Evolutionary conservation across 1,284 basidiomycete genomes (phyloP).

Genomic region (Tilletia caries): DNA sequence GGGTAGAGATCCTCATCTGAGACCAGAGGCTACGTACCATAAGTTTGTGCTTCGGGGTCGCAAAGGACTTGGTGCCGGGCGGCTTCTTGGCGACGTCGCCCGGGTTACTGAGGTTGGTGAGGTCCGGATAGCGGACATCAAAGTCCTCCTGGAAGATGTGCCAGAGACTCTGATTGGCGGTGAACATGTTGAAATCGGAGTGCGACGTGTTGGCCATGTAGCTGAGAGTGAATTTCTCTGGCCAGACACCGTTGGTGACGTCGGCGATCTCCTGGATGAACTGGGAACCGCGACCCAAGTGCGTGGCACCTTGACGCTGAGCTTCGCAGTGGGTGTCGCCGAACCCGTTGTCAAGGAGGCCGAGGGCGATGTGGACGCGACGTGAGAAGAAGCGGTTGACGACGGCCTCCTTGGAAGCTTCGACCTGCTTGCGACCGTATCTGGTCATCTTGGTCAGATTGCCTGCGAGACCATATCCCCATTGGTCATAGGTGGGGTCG

Average conservation of each 20-base stretch:
- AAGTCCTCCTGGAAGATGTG: constrained; percentile 31
- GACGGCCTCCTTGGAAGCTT: constrained; percentile 21
- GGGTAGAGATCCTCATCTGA: too few relatives aligned
- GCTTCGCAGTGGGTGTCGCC: constrained; percentile 45
- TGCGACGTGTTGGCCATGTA: constrained; percentile 44
- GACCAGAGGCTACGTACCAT: constrained; percentile 17
- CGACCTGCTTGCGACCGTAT: constrained; percentile 36
- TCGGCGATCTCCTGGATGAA: constrained; percentile 29
- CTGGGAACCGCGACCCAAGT: constrained; percentile 37
- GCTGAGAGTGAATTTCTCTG: constrained; percentile 34
- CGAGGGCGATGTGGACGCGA: constrained; percentile 43
- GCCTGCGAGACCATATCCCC: constrained; percentile 36
- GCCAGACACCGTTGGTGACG: constrained; percentile 23
- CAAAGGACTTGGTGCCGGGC: constrained; percentile 27
- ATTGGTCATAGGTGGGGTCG: constrained; percentile 23
- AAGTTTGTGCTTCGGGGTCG: constrained; percentile 41
- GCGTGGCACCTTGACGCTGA: constrained; percentile 39
- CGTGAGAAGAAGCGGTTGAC: constrained; percentile 29
- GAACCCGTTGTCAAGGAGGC: constrained; percentile 43
- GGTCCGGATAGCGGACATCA: constrained; percentile 25
- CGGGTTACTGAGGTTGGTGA: constrained; percentile 34
- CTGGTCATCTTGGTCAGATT: constrained; percentile 26
- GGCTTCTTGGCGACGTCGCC: constrained; percentile 27
- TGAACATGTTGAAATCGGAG: constrained; percentile 42
- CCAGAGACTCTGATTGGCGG: constrained; percentile 26